phyloP scores from a whole-genome alignment of 257 asterid genomes.

The Solanum clarkiae region DNA sequence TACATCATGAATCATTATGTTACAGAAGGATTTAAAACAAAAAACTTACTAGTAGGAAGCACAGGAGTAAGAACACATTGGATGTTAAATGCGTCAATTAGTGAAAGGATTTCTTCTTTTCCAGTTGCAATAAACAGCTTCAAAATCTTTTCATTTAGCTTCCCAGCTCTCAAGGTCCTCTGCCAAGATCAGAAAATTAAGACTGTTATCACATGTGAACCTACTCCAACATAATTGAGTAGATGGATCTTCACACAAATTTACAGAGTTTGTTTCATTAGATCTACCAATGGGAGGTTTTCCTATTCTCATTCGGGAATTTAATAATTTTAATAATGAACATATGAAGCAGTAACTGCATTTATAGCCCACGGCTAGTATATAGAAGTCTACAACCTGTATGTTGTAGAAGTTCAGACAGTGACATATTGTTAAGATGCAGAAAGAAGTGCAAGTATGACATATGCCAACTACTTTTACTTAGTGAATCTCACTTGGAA shows the following conservation, averaged over 20 bases:
- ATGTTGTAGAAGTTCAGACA: background rate
- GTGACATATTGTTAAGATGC: background rate
- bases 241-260: background rate
- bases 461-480: background rate
- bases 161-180: constrained; percentile 88
- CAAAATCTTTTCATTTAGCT: constrained; percentile 79
- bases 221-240: background rate
- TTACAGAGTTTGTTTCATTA: background rate
- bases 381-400: background rate
- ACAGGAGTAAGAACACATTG: constrained; percentile 38
- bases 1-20: background rate
- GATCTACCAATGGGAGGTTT: background rate
- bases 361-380: background rate
- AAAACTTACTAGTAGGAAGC: constrained; percentile 31
- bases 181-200: constrained; percentile 14
- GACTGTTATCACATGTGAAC: background rate
- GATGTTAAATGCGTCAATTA: constrained; percentile 59
- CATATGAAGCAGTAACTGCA: background rate
- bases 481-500: background rate
- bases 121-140: constrained; percentile 78
- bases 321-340: background rate
- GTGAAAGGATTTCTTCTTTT: constrained; percentile 70
- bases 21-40: background rate
- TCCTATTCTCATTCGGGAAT: background rate
- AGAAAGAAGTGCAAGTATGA: background rate